Evolutionary conservation across 2,329 filamentous ascomycete species (phyloP), one percentile per base, ranked within the genome.

Genomic region (Fusarium cyanostomum): DNA sequence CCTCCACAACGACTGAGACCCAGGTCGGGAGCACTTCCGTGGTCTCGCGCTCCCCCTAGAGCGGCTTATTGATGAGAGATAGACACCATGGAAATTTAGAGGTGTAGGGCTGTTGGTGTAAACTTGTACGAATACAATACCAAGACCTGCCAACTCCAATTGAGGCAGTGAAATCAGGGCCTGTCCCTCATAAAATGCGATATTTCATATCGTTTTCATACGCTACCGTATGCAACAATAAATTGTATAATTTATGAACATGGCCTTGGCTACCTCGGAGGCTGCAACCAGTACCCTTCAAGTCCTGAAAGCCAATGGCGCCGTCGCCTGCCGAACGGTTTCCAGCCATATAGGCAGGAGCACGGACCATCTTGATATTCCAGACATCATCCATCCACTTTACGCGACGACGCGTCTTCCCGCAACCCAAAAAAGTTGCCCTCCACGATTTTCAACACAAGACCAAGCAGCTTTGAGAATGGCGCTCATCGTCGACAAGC

Each of bases 401-500:
- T 71, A 78, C 76, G 76, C 76, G 76, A 72, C 68, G 64, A 76
- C 75, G 74, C 74, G 74, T 74, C 75, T 66, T 61, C 62, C 39
- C 39, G 42, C 49, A 48, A 58, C 52, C 51, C 45, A 42, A 62
- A 72, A 73, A 70, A 65, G 62, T 42, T 66, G 55, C 46, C 46
- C 56, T 30, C 44, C 57, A 58, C 50, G 52, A 66, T 56, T 56
- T 44, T 52, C 52, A 56, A 44, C 28, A 42, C 54, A 56, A 41
- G 37, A 51, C 42, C 33, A 49, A 58, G 46, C 58, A 62, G 44
- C 61, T 62, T 57, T 15, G 60, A 63, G 52, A 76, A 90, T 90
- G 86, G 86, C 87, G 44, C 84, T 91, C 62, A 89, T 90, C 66
- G 88, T 91, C 58, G 88, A 90, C 73, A 91, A 90, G 69, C 87